Base-by-base conservation (phyloP, 177 flowering plant species). In the Vitis hybrid region DNA sequence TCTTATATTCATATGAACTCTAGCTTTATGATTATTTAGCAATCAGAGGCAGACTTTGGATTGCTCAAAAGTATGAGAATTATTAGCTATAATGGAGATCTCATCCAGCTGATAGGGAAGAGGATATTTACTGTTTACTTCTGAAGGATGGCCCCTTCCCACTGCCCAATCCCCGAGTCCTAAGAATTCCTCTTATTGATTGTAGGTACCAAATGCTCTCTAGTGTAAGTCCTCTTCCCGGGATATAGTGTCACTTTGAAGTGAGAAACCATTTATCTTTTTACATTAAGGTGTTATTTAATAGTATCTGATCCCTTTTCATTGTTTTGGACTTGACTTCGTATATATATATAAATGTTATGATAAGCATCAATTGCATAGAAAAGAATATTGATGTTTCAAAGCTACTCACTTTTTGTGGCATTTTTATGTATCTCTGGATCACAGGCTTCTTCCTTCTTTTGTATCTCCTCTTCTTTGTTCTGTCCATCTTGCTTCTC, bases 341-440 rank as follows among this genome's bases (percentile, higher is more conserved):
- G 1, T 39, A 7, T 21, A 18, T 18, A 23, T 0, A 26, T 26
- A 26, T 26, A 26, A 26, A 26, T 26, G 30, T 26, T 26, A 26
- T 26, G 30, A 26, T 26, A 26, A 26, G 30, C 26, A 64, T 49
- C 12, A 15, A 18, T 64, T 17, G 13, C 11, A 21, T 4, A 10
- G 4, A 14, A 34, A 70, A 34, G 34, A 26, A 12, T 15, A 50
- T 60, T 61, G n/a, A 51, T n/a, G 17, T 52, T 54, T 17, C 52
- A 51, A 60, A 69, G 34, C 10, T 49, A 60, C 68, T 64, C 49
- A 71, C 74, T 56, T 56, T 50, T 32, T 57, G 62, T 45, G 48
- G 60, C 19, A 6, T 9, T 54, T 54, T 12, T 32, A n/a, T 62
- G 45, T 23, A 32, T 50, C 15, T 21, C 58, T 1, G 50, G 15